Percentiles rank a stretch among this genome's conserved stretches.
Conservation (phyloP, 345 rosid species). For the Eucalyptus regnans region DNA sequence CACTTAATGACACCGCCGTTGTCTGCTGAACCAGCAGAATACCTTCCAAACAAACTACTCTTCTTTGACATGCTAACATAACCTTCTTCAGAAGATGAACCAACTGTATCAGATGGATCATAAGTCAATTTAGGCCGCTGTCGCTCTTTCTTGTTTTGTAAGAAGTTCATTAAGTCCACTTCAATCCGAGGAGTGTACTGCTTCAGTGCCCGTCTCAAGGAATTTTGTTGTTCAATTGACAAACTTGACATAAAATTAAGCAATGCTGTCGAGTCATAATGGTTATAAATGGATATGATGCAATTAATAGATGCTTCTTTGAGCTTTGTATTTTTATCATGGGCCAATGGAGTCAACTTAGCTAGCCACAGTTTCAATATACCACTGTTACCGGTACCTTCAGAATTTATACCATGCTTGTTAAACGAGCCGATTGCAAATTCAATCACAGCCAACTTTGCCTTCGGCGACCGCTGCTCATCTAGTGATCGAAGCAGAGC, state of each 20-base stretch:
- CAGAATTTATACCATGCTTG: constrained; percentile 70
- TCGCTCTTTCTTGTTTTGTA: constrained; percentile 91
- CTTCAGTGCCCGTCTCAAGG: constrained; percentile 84
- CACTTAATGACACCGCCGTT: constrained; percentile 78
- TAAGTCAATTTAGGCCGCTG: constrained; percentile 78
- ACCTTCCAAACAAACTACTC: constrained; percentile 67
- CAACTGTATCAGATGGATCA: constrained; percentile 85
- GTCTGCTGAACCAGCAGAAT: constrained; percentile 72
- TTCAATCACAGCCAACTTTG: constrained; percentile 96
- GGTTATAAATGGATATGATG: constrained; percentile 83
- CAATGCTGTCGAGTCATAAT: constrained; percentile 82
- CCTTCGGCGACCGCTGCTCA: constrained; percentile 98
- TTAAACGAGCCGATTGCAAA: constrained; percentile 84
- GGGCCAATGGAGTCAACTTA: constrained; percentile 71
- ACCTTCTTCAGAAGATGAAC: constrained; percentile 95
- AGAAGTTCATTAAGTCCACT: constrained; percentile 88
- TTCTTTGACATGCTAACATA: constrained; percentile 51
- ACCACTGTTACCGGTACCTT: constrained; percentile 74
- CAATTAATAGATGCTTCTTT: constrained; percentile 92
- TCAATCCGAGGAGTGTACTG: constrained; percentile 96
- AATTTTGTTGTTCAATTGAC: constrained; percentile 95
- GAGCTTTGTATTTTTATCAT: constrained; percentile 90
- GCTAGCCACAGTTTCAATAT: constrained; percentile 94
- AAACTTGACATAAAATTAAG: constrained; percentile 89
- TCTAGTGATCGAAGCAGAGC: constrained; percentile 95